phyloP scores from a whole-genome alignment of 2,329 filamentous ascomycete genomes.

The Phyllosticta paracitricarpa region DNA sequence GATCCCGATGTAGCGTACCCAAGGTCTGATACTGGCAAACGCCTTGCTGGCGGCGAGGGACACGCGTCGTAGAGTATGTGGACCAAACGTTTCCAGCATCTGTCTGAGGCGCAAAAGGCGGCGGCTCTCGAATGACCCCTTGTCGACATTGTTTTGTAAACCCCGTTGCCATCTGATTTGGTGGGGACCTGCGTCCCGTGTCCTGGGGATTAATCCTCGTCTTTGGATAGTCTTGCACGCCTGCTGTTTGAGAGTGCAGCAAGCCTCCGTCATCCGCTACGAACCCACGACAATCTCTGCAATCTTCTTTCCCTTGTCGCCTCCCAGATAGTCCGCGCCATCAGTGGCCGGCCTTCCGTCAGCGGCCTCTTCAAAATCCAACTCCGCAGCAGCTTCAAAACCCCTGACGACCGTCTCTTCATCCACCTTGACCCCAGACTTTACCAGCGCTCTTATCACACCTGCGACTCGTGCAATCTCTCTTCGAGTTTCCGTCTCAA shows the following conservation, averaged over 20 bases:
- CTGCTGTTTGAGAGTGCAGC: neutral
- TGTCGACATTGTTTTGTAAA: too few relatives aligned
- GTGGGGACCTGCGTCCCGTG: neutral
- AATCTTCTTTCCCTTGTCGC: constrained; percentile 26
- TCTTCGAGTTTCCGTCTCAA: constrained; percentile 63
- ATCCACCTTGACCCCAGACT: constrained; percentile 74
- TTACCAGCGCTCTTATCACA: constrained; percentile 72
- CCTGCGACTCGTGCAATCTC: constrained; percentile 81
- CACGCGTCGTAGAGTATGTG: too few relatives aligned
- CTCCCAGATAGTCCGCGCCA: constrained; percentile 24
- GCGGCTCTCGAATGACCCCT: too few relatives aligned
- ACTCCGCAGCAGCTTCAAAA: constrained; percentile 71
- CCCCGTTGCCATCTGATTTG: neutral
- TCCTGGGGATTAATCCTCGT: neutral
- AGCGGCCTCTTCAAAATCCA: constrained; percentile 52
- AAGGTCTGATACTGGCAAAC: too few relatives aligned
- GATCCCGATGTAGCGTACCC: too few relatives aligned
- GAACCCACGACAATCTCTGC: constrained; percentile 24
- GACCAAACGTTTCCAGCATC: too few relatives aligned
- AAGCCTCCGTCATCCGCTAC: neutral
- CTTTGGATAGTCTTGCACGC: neutral
- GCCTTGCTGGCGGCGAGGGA: too few relatives aligned
- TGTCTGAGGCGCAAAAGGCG: too few relatives aligned
- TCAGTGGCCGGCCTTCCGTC: constrained; percentile 32
- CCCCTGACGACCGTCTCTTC: constrained; percentile 78